phyloP scores from a whole-genome alignment of 2,329 filamentous ascomycete species.

The Neophaeococcomyces aloes region DNA sequence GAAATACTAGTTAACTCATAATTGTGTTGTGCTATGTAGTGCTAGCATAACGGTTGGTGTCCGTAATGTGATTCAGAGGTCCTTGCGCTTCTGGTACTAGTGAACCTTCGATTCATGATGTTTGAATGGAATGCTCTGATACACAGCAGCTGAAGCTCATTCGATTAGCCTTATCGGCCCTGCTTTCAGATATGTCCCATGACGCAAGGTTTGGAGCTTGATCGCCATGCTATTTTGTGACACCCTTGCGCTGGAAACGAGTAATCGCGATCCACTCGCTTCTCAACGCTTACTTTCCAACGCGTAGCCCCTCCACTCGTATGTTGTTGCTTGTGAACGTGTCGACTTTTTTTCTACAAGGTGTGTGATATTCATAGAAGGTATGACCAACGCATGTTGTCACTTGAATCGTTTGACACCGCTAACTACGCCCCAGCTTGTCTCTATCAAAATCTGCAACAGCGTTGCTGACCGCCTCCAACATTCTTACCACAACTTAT shows the following conservation, averaged over 20 bases:
- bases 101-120: too few species aligned
- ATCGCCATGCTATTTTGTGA: not conserved
- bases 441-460: not conserved
- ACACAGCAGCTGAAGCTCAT: too few species aligned
- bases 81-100: too few species aligned
- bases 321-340: slow-evolving; percentile 3
- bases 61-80: too few species aligned
- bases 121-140: too few species aligned
- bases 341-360: not conserved
- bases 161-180: too few species aligned
- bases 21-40: too few species aligned
- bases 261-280: not conserved
- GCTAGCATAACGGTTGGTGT: too few species aligned
- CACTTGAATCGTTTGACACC: not conserved
- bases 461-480: slow-evolving; percentile 7
- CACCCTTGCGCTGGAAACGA: not conserved
- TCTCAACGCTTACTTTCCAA: slow-evolving; percentile 3
- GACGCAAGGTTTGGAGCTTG: too few species aligned
- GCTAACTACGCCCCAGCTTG: not conserved
- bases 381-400: not conserved
- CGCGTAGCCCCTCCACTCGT: slow-evolving; percentile 2
- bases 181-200: too few species aligned
- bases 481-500: not conserved
- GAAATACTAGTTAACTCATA: too few species aligned
- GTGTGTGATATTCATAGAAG: not conserved